Evolutionary conservation across 106 monocot genomes (phyloP), one percentile per base, ranked within the genome.

Genomic region (Iris macrosiphon): DNA sequence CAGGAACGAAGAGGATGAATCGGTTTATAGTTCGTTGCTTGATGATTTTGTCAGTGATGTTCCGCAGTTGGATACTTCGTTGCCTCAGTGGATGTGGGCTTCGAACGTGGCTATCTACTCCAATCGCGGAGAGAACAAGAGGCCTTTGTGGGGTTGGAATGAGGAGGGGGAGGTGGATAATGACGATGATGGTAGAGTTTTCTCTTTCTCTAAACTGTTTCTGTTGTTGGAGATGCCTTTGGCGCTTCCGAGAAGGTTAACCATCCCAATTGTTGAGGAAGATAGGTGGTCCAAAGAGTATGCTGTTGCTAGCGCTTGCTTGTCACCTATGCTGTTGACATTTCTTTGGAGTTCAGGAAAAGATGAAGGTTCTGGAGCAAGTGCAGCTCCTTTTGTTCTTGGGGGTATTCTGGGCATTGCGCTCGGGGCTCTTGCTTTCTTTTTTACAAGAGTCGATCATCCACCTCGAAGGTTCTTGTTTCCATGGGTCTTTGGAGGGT

Each of bases 21-120:
- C 85, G 4, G 50, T 89, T 17, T 85, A 82, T 52, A 77, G 89
- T 56, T 48, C 76, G 17, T 43, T 95, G 50, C 72, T 95, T 37
- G 53, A 62, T 15, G 85, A 86, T 59, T 42, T 44, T 37, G 17
- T 31, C 35, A 30, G 37, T 24, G 80, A 82, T 38, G 75, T 68
- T 27, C 71, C 79, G 0, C 65, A 52, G 52, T 41, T 82, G 57
- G 72, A 60, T 27, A 21, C 49, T 30, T 70, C 73, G 15, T 71
- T 98, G 59, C 96, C 87, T 66, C 82, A 83, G 40, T 90, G 90
- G 96, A 98, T 91, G 96, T 90, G 89, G 96, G 83, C 86, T 49
- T 87, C 96, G 0, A 77, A 86, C 67, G 65, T 98, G 50, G 79
- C 96, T 23, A 91, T 91, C 33, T 98, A 86, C 45, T 90, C 96